Evolutionary conservation across 2,329 filamentous ascomycete species (phyloP).

Genomic region (Alternaria atra): DNA sequence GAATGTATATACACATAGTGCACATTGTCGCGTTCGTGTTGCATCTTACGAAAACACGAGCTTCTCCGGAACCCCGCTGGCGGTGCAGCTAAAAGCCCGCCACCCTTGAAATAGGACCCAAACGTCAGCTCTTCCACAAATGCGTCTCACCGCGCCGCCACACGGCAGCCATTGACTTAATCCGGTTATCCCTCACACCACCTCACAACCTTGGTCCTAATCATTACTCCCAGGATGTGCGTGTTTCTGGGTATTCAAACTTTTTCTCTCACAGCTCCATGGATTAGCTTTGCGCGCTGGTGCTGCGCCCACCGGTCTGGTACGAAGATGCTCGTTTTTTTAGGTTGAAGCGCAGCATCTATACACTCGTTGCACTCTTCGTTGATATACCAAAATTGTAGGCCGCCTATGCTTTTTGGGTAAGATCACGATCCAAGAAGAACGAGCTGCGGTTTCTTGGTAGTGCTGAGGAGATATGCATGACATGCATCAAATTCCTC

Average conservation of each 20-base stretch:
- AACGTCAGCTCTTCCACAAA: not conserved
- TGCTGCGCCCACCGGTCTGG: not conserved
- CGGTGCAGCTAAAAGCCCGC: not conserved
- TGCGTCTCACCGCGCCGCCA: not conserved
- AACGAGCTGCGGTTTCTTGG: not conserved
- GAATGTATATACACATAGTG: not conserved
- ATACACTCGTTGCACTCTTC: not conserved
- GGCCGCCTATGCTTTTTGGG: not conserved
- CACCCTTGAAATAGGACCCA: not conserved
- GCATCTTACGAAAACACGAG: not conserved
- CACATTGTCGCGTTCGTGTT: not conserved
- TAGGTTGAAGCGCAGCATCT: not conserved
- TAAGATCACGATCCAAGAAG: not conserved
- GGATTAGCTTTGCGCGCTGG: not conserved
- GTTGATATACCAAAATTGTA: not conserved
- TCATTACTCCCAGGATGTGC: not conserved
- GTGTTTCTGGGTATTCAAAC: not conserved
- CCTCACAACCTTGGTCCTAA: not conserved
- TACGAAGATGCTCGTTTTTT: not conserved
- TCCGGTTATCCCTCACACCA: not conserved
- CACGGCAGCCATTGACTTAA: not conserved
- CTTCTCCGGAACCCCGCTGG: not conserved
- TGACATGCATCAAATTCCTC: not conserved
- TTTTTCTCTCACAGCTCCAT: not conserved
- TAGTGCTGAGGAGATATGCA: not conserved